Conservation (phyloP, 768 basidiomycete species). For the Polyporus arcularius region DNA sequence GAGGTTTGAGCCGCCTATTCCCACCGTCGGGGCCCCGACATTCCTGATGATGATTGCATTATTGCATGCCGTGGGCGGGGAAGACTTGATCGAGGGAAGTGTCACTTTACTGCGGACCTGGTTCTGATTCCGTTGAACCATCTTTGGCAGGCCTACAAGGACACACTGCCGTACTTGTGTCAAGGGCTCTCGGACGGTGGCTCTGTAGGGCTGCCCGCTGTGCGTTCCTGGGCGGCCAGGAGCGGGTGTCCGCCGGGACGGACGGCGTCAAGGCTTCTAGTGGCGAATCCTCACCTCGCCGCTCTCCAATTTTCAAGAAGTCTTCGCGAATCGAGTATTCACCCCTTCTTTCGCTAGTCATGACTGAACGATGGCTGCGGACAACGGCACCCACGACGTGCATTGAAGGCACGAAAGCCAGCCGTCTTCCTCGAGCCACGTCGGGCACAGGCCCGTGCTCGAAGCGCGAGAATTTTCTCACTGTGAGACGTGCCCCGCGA, state of each 20-base stretch:
- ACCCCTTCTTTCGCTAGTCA: not conserved
- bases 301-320: not conserved
- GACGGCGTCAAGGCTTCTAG: not conserved
- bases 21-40: conserved; percentile 15
- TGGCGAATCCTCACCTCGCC: not conserved
- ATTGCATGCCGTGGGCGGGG: not conserved
- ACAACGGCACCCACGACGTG: conserved; percentile 8
- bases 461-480: conserved; percentile 19
- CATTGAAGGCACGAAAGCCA: not conserved
- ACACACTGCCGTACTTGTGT: not conserved
- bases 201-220: not conserved
- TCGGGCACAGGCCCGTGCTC: conserved; percentile 3
- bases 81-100: conserved; percentile 3
- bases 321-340: not conserved
- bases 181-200: conserved; percentile 12
- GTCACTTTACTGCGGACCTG: conserved; percentile 14
- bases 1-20: not conserved
- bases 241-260: not conserved
- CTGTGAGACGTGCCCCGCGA: conserved; percentile 12
- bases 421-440: not conserved
- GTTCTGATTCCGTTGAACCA: not conserved
- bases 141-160: not conserved
- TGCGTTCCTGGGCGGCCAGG: not conserved
- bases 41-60: conserved; percentile 16
- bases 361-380: conserved; percentile 3